A percentile compares a stretch with the other conserved stretches of the same genome.
Conservation (phyloP, 2,329 filamentous ascomycete species). For the Stenocarpella maydis region DNA sequence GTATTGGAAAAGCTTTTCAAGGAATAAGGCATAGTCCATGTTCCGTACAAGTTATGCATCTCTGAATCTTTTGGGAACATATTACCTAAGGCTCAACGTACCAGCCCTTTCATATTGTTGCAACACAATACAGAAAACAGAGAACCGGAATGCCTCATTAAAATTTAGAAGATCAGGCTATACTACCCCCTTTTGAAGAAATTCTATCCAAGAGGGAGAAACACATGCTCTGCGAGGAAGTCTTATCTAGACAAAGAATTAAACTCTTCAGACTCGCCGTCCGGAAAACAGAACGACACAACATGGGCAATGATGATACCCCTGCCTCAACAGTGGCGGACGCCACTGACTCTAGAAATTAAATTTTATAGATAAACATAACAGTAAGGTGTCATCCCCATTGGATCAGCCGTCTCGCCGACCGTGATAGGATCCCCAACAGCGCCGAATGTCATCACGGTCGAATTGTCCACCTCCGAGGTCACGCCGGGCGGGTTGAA, state of each 20-base stretch:
- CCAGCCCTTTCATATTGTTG: too few species aligned
- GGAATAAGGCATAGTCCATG: background rate
- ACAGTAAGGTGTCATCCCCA: conserved; percentile 24
- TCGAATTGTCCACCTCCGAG: conserved; percentile 25
- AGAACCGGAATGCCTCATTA: too few species aligned
- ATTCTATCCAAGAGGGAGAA: background rate
- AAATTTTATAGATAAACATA: conserved; percentile 27
- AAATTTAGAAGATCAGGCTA: too few species aligned
- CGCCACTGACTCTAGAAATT: background rate
- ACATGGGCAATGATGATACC: background rate
- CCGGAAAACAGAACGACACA: background rate
- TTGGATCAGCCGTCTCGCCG: conserved; percentile 1
- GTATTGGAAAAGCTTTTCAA: background rate
- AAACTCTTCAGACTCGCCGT: background rate
- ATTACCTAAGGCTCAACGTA: too few species aligned
- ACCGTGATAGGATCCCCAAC: conserved; percentile 17
- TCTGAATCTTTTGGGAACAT: too few species aligned
- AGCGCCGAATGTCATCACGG: conserved; percentile 21
- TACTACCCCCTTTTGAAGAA: background rate
- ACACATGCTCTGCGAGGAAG: too few species aligned
- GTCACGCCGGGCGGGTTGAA: conserved; percentile 27
- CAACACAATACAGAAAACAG: background rate
- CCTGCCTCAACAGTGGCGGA: background rate
- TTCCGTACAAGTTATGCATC: too few species aligned
- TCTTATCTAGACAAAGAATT: background rate